phyloP scores from a whole-genome alignment of 1,284 basidiomycete species.

The Puccinia coronata region DNA sequence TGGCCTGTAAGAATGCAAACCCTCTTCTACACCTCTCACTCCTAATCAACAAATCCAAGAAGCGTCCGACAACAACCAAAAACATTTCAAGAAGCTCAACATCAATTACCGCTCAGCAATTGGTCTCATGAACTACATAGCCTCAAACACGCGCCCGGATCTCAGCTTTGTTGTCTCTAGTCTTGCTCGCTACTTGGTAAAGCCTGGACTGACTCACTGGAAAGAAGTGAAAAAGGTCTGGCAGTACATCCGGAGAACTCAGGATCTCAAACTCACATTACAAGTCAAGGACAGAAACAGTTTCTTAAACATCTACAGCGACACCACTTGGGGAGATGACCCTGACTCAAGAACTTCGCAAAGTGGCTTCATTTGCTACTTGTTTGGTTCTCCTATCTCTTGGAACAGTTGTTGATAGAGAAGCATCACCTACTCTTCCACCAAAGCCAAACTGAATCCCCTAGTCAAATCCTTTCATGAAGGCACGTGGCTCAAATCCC shows the following conservation, averaged over 20 bases:
- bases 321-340: not conserved
- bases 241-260: not conserved
- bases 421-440: too few relatives aligned
- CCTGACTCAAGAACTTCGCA: not conserved
- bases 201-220: not conserved
- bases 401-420: too few relatives aligned
- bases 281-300: not conserved
- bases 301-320: not conserved
- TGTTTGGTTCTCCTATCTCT: too few relatives aligned
- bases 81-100: not conserved
- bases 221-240: not conserved
- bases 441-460: too few relatives aligned
- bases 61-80: not conserved
- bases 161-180: not conserved
- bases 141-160: not conserved
- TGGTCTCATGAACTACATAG: not conserved
- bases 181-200: not conserved
- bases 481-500: too few relatives aligned
- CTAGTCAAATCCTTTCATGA: too few relatives aligned
- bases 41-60: too few relatives aligned
- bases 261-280: not conserved
- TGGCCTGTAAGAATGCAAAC: not conserved
- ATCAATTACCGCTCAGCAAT: not conserved
- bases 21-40: not conserved
- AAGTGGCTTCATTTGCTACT: too few relatives aligned